These are phyloP conservation scores for Quercus lobata DNA, from an alignment of 331 rosid species.

Conservation along the genomic window DNA sequence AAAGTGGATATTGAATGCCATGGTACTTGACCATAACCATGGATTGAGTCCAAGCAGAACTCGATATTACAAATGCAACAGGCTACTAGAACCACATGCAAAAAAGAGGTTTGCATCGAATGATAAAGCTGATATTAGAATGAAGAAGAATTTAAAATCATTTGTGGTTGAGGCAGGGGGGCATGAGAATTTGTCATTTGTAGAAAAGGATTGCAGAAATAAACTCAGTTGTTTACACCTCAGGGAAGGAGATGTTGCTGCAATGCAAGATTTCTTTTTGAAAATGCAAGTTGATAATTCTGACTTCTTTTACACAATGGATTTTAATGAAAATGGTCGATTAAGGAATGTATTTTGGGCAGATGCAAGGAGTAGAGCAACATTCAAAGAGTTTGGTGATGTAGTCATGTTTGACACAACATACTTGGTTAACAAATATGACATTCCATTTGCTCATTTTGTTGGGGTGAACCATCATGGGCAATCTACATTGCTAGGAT, in stretches of 20 bases:
- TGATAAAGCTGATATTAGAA: background rate
- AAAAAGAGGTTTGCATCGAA: conserved; percentile 4
- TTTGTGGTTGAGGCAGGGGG: conserved; percentile 4
- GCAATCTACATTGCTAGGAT: no score
- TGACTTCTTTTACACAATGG: no score
- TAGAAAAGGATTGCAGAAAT: conserved; percentile 10
- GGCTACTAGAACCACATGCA: background rate
- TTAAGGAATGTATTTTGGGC: no score
- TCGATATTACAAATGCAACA: background rate
- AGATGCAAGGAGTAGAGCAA: no score
- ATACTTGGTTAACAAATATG: no score
- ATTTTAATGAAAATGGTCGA: no score
- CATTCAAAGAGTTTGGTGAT: no score
- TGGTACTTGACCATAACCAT: conserved; percentile 21
- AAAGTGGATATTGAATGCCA: background rate
- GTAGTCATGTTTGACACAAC: no score
- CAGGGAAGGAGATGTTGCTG: background rate
- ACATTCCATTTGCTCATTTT: no score
- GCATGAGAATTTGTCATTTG: background rate
- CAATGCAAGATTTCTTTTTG: no score
- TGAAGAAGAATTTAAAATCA: background rate
- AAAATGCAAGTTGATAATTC: no score
- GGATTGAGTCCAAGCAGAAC: background rate
- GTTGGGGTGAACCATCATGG: no score
- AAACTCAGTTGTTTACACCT: conserved; percentile 1